These are phyloP conservation scores for Backusella tarrabulga DNA, from an alignment of 192 early-diverging fungal species.

Conservation along the genomic window DNA sequence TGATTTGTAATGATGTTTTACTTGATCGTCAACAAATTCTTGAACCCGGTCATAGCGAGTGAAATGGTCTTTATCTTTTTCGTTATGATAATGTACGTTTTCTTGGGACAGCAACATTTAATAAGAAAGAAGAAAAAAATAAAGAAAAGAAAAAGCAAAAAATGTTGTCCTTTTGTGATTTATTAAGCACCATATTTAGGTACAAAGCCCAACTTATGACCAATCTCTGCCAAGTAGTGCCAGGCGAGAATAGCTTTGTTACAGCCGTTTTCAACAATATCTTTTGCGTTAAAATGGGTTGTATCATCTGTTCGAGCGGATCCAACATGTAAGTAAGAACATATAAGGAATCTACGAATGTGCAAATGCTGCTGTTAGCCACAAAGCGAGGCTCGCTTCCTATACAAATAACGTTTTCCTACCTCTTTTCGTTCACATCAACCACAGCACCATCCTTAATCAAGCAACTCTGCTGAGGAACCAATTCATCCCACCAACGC, in stretches of 20 bases:
- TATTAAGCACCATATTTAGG: constrained; percentile 31
- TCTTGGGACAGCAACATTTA: not conserved
- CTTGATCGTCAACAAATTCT: not conserved
- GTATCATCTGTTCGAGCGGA: constrained; percentile 9
- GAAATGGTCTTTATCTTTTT: not conserved
- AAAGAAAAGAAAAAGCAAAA: not conserved
- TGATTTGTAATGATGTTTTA: not conserved
- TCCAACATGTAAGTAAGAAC: constrained; percentile 15
- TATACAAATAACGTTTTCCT: not conserved
- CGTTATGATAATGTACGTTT: not conserved
- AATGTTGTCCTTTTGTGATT: not conserved
- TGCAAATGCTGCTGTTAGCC: not conserved
- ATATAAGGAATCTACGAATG: not conserved
- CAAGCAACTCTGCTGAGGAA: constrained; percentile 5
- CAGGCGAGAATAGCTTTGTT: constrained; percentile 24
- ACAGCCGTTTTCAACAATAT: constrained; percentile 13
- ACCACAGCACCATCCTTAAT: not conserved
- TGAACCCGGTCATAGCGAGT: not conserved
- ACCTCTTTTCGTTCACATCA: not conserved
- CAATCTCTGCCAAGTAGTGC: constrained; percentile 28
- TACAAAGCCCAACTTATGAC: constrained; percentile 23
- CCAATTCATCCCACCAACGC: not conserved
- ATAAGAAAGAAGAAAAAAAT: not conserved
- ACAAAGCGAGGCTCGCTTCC: not conserved
- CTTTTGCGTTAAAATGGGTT: not conserved